A percentile compares a stretch with the other conserved stretches of the same genome.
Conservation (phyloP, 2,329 filamentous ascomycete genomes). For the Decorospora gaudefroyi region DNA sequence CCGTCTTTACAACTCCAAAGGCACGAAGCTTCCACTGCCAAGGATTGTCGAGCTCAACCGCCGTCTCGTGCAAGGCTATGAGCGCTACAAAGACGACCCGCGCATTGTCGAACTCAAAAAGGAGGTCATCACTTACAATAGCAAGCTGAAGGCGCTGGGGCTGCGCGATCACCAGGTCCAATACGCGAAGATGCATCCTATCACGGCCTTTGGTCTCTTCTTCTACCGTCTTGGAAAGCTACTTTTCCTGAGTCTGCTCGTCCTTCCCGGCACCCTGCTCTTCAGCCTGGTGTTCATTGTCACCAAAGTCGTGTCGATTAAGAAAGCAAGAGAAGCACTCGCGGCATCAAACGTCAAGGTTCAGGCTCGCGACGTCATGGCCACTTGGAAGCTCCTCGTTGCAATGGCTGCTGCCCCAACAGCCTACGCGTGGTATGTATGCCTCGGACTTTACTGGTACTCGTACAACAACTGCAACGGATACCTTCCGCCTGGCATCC, state of each 20-base stretch:
- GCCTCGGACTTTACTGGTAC: constrained; percentile 42
- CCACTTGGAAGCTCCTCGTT: constrained; percentile 50
- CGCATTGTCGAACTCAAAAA: constrained; percentile 76
- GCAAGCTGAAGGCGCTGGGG: constrained; percentile 79
- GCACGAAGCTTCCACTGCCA: constrained; percentile 88
- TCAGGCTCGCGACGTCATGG: constrained; percentile 48
- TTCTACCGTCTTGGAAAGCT: constrained; percentile 82
- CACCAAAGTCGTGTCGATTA: constrained; percentile 46
- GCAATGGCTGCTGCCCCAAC: constrained; percentile 47
- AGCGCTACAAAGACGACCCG: constrained; percentile 87
- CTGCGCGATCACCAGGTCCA: constrained; percentile 93
- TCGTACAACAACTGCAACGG: constrained; percentile 74
- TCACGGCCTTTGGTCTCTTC: constrained; percentile 74
- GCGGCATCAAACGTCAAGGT: constrained; percentile 50
- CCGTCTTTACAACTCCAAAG: constrained; percentile 89
- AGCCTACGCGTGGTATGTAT: constrained; percentile 42
- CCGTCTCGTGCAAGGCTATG: constrained; percentile 86
- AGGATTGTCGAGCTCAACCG: constrained; percentile 94
- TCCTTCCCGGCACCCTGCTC: constrained; percentile 81
- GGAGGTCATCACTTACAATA: constrained; percentile 83
- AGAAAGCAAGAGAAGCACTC: constrained; percentile 47
- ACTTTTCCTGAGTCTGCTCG: constrained; percentile 73
- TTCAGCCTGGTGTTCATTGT: constrained; percentile 63
- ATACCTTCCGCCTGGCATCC: constrained; percentile 75
- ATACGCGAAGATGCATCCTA: constrained; percentile 81